phyloP scores from a whole-genome alignment of 2,329 filamentous ascomycete species.

The Aspergillus viridinutans region DNA sequence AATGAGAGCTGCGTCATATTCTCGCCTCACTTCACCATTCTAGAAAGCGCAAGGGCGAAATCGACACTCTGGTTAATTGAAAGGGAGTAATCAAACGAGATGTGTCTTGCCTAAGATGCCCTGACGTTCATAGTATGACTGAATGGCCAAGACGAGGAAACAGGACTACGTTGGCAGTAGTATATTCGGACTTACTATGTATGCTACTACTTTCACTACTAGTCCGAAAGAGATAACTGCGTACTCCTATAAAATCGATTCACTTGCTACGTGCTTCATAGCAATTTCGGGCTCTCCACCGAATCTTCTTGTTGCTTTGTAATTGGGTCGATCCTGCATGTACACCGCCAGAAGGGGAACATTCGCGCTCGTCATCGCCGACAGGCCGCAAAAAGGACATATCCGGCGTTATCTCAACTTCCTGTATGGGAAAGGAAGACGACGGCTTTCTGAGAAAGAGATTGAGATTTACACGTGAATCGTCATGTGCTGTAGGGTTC shows the following conservation, averaged over 20 bases:
- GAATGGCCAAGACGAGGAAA: not conserved
- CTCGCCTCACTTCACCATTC: not conserved
- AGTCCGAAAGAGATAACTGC: not conserved
- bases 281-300: conserved; percentile 10
- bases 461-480: not conserved
- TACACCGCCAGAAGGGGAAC: conserved; percentile 20
- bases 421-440: conserved; percentile 6
- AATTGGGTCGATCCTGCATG: conserved; percentile 15
- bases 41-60: not conserved
- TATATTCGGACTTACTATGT: not conserved
- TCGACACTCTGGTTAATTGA: not conserved
- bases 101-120: not conserved
- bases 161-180: not conserved
- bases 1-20: not conserved
- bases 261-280: not conserved
- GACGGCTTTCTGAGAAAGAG: not conserved
- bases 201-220: not conserved
- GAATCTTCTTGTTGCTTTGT: conserved; percentile 6
- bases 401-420: not conserved
- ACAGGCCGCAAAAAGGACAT: not conserved
- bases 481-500: not conserved
- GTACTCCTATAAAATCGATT: no score
- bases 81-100: not conserved
- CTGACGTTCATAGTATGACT: not conserved
- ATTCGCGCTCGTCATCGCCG: conserved; percentile 10